These are phyloP conservation scores for Calonectria leucothoes DNA, from an alignment of 2,329 filamentous ascomycete genomes.

Conservation along the genomic window DNA sequence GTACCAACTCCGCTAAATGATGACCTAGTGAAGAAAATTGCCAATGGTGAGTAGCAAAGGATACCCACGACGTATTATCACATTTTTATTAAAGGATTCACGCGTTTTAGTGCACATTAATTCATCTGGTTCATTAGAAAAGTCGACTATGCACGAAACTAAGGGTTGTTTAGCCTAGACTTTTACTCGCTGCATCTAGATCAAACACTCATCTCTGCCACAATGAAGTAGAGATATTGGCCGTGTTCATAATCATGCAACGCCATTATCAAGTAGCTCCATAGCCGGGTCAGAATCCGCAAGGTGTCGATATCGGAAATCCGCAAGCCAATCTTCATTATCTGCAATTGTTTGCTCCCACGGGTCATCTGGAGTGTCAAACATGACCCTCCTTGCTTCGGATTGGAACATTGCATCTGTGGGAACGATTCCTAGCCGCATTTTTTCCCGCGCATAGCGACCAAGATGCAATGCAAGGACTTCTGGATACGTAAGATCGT, in stretches of 20 bases:
- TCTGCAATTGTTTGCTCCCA: conserved; percentile 45
- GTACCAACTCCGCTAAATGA: background rate
- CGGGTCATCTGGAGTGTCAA: conserved; percentile 35
- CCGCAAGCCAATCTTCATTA: conserved; percentile 41
- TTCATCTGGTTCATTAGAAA: background rate
- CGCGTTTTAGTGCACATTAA: background rate
- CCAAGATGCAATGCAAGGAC: conserved; percentile 33
- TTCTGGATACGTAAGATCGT: conserved; percentile 26
- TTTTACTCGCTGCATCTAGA: background rate
- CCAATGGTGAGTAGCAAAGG: background rate
- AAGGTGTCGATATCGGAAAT: conserved; percentile 30
- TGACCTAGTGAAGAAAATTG: background rate
- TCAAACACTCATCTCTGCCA: background rate
- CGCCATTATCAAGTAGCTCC: background rate
- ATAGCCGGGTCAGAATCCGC: too few species aligned
- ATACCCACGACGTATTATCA: background rate
- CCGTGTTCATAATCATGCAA: background rate
- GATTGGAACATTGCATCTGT: conserved; percentile 44
- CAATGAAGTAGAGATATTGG: background rate
- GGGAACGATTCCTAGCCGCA: conserved; percentile 32
- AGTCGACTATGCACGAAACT: background rate
- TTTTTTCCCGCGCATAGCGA: conserved; percentile 37
- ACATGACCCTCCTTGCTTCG: conserved; percentile 41
- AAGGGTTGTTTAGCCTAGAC: background rate
- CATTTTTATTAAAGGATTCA: background rate